Conservation (phyloP, 2,329 filamentous ascomycete species). For the Taxawa tesnikishii region DNA sequence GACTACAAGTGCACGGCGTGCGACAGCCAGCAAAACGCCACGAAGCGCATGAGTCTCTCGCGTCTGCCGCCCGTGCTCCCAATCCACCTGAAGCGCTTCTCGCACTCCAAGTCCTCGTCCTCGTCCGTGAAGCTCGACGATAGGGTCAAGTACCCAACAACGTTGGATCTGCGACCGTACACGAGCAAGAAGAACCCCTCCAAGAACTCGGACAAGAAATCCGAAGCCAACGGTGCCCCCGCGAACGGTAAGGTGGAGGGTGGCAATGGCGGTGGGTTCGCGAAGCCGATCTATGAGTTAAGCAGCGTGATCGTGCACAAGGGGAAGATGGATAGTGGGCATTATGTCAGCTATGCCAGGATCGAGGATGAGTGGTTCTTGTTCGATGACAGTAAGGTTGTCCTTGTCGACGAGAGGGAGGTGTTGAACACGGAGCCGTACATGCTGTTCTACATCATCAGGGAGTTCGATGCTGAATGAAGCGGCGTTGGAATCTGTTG, state of each 20-base stretch:
- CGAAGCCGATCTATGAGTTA: conserved; percentile 69
- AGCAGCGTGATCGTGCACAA: conserved; percentile 86
- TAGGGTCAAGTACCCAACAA: conserved; percentile 71
- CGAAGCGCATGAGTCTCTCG: conserved; percentile 74
- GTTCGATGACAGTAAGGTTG: conserved; percentile 91
- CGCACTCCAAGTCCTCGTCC: conserved; percentile 37
- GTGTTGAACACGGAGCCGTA: conserved; percentile 82
- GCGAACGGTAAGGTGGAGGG: conserved; percentile 29
- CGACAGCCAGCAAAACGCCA: conserved; percentile 60
- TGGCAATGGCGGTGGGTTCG: conserved; percentile 6
- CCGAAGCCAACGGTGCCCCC: conserved; percentile 29
- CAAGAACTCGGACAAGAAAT: conserved; percentile 7
- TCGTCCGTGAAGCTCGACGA: conserved; percentile 85
- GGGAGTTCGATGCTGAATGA: conserved; percentile 10
- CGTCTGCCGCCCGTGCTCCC: conserved; percentile 78
- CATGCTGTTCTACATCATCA: conserved; percentile 62
- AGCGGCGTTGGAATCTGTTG: too few species aligned
- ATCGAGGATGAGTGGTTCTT: conserved; percentile 84
- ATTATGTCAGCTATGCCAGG: conserved; percentile 82
- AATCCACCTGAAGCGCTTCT: conserved; percentile 65
- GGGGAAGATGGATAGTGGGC: conserved; percentile 82
- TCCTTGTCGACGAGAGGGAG: conserved; percentile 69
- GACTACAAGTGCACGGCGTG: conserved; percentile 82
- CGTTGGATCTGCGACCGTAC: conserved; percentile 84
- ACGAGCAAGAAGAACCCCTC: conserved; percentile 43